Evolutionary conservation across 768 basidiomycete genomes (phyloP).

Genomic region (Leccinum barrowsii): DNA sequence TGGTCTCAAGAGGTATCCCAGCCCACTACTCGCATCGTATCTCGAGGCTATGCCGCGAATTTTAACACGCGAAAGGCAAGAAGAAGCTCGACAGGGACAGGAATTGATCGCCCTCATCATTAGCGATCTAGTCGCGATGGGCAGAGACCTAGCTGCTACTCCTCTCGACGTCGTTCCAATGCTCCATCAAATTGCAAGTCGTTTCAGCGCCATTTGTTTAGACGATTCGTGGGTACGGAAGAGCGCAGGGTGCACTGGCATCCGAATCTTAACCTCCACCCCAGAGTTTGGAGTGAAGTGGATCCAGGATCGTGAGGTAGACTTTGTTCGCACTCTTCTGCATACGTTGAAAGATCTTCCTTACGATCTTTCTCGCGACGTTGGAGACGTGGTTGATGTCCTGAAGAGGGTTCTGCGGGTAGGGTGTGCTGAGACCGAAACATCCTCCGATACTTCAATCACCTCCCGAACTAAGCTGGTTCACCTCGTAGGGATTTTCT

Average conservation of each 20-base stretch:
- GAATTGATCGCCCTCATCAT: constrained; percentile 61
- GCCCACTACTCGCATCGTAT: constrained; percentile 59
- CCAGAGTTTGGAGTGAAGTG: constrained; percentile 72
- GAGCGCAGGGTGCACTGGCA: constrained; percentile 84
- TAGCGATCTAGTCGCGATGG: constrained; percentile 60
- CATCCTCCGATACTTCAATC: constrained; percentile 40
- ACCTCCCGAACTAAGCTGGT: constrained; percentile 52
- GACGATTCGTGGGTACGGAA: constrained; percentile 90
- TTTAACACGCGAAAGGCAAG: constrained; percentile 60
- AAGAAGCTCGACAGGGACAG: constrained; percentile 59
- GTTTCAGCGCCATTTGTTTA: constrained; percentile 82
- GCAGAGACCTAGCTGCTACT: constrained; percentile 42
- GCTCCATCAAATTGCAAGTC: constrained; percentile 77
- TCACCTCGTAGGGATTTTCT: constrained; percentile 78
- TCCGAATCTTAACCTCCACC: constrained; percentile 46
- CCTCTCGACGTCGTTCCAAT: constrained; percentile 60
- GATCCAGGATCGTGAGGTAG: constrained; percentile 83
- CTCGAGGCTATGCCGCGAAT: constrained; percentile 81
- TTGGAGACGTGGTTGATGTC: constrained; percentile 75
- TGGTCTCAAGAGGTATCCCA: constrained; percentile 50
- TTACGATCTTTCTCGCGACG: constrained; percentile 78
- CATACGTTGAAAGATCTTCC: constrained; percentile 95
- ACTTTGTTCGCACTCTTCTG: constrained; percentile 84
- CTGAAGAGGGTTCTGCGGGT: constrained; percentile 64
- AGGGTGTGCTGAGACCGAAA: constrained; percentile 49